Evolutionary conservation across 148 eudicot genomes (phyloP).

Genomic region (Cornus suecica): DNA sequence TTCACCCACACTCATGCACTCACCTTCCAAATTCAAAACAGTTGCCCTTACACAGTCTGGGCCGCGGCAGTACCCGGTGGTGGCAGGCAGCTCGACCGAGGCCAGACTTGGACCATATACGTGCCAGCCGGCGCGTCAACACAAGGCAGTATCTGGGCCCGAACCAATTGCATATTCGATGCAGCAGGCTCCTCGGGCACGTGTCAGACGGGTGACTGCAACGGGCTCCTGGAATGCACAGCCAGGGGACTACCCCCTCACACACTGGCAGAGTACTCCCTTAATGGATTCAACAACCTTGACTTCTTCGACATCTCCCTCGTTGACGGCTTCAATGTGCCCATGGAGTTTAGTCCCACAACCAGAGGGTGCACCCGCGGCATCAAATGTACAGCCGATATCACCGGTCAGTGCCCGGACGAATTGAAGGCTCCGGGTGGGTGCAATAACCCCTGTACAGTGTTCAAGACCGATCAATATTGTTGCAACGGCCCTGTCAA

Average conservation of each 20-base stretch:
- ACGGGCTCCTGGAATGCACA: slow-evolving; percentile 36
- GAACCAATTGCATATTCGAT: slow-evolving; percentile 44
- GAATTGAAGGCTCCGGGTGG: slow-evolving; percentile 27
- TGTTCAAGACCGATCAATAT: slow-evolving; percentile 24
- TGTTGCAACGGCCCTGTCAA: slow-evolving; percentile 37
- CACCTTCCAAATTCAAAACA: slow-evolving; percentile 38
- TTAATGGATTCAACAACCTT: slow-evolving; percentile 27
- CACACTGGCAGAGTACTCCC: slow-evolving; percentile 45
- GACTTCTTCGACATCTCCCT: slow-evolving; percentile 54
- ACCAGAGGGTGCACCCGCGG: slow-evolving; percentile 12
- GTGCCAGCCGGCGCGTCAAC: slow-evolving; percentile 32
- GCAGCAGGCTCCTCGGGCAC: slow-evolving; percentile 23
- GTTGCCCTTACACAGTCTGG: slow-evolving; percentile 46
- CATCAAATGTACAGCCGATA: slow-evolving; percentile 14
- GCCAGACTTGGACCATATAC: slow-evolving; percentile 25
- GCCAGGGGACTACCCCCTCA: slow-evolving; percentile 38
- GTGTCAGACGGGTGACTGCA: slow-evolving; percentile 54
- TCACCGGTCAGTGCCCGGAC: slow-evolving; percentile 35
- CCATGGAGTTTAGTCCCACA: slow-evolving; percentile 37
- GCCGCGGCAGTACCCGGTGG: slow-evolving; percentile 50
- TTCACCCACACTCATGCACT: slow-evolving; percentile 31
- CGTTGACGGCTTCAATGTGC: slow-evolving; percentile 50
- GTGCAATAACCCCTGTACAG: slow-evolving; percentile 46
- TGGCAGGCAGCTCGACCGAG: slow-evolving; percentile 25
- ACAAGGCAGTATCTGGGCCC: slow-evolving; percentile 50